phyloP scores from a whole-genome alignment of 805 yeast species.

The Candida corydali region DNA sequence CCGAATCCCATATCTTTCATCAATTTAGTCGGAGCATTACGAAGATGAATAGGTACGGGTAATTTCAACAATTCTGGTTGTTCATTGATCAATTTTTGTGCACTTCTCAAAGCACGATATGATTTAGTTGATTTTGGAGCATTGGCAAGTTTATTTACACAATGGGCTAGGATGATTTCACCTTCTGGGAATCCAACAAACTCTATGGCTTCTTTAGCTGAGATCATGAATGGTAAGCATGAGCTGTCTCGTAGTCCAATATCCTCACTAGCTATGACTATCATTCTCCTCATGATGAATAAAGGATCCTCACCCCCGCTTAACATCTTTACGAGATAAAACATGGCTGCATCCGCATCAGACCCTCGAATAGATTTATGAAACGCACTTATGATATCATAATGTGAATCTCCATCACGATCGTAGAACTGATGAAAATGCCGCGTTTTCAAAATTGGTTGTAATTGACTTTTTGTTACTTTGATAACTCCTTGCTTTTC shows the following conservation, averaged over 20 bases:
- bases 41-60: conserved; percentile 72
- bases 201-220: conserved; percentile 82
- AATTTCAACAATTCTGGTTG: conserved; percentile 60
- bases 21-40: conserved; percentile 91
- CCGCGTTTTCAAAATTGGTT: conserved; percentile 39
- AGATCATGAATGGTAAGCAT: conserved; percentile 80
- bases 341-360: conserved; percentile 84
- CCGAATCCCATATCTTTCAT: conserved; percentile 90
- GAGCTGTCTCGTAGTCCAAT: conserved; percentile 81
- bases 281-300: conserved; percentile 85
- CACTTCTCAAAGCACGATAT: conserved; percentile 70
- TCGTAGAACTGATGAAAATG: conserved; percentile 64
- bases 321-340: conserved; percentile 83
- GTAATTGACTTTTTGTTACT: conserved; percentile 34
- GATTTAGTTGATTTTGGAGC: conserved; percentile 86
- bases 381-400: conserved; percentile 92
- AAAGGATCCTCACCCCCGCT: conserved; percentile 93
- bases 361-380: conserved; percentile 91
- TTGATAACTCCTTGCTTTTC: conserved; percentile 30
- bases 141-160: conserved; percentile 83
- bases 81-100: conserved; percentile 54
- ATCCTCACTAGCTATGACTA: conserved; percentile 93
- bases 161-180: conserved; percentile 82
- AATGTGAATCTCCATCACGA: conserved; percentile 85
- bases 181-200: conserved; percentile 95